Evolutionary conservation across 495 filamentous ascomycete species (phyloP).

Genomic region (Lineolata rhizophorae): DNA sequence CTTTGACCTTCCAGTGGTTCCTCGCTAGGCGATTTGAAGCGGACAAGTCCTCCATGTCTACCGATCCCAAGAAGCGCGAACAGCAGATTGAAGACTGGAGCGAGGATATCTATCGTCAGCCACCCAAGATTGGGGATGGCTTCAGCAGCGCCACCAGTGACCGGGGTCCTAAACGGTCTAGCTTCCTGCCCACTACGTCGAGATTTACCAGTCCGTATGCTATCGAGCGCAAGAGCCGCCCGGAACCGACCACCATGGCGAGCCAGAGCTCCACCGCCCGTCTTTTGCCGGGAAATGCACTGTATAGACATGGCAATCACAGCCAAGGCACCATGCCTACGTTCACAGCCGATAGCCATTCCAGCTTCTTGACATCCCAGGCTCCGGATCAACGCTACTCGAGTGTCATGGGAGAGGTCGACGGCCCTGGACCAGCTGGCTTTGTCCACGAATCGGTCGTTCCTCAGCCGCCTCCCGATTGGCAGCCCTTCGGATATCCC

Average conservation of each 20-base stretch:
- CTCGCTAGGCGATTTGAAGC: slow-evolving; percentile 55
- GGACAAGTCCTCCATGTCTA: slow-evolving; percentile 21
- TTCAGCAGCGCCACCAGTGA: slow-evolving; percentile 35
- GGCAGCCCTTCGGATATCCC: slow-evolving; percentile 88
- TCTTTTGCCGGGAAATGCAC: slow-evolving; percentile 36
- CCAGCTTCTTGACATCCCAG: slow-evolving; percentile 25
- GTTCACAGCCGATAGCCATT: slow-evolving; percentile 5
- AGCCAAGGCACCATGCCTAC: slow-evolving; percentile 35
- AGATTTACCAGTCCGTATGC: slow-evolving; percentile 90
- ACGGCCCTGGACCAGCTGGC: slow-evolving; percentile 64
- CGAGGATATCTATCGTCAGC: slow-evolving; percentile 87
- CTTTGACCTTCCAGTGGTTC: slow-evolving; percentile 89
- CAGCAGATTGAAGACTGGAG: slow-evolving; percentile 97
- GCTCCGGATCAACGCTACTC: slow-evolving; percentile 26
- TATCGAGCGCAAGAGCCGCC: slow-evolving; percentile 31
- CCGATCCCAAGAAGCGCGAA: slow-evolving; percentile 59
- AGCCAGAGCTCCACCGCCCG: slow-evolving; percentile 68
- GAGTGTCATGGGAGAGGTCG: slow-evolving; percentile 35
- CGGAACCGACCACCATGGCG: slow-evolving; percentile 77
- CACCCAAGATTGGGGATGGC: slow-evolving; percentile 54
- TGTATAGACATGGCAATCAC: slow-evolving; percentile 51
- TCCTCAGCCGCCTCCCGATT: slow-evolving; percentile 92
- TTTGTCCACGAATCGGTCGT: slow-evolving; percentile 93
- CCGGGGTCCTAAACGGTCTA: slow-evolving; percentile 57
- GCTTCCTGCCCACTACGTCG: slow-evolving; percentile 69